Evolutionary conservation across 768 basidiomycete species (phyloP).

Genomic region (Calocera cornea): DNA sequence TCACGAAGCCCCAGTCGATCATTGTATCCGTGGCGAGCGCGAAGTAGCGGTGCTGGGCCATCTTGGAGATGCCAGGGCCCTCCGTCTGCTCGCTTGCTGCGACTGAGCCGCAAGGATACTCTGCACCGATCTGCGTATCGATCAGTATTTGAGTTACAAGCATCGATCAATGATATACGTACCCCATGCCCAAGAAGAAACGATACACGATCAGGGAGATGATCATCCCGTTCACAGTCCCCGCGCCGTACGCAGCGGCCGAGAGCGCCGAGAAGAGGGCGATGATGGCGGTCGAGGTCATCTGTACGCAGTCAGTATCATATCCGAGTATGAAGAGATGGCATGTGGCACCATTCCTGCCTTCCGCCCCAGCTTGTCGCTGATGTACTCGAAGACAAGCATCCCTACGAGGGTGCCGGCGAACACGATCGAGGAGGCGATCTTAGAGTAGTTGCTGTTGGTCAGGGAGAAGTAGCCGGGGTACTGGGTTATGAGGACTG

Average conservation of each 20-base stretch:
- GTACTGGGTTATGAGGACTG: constrained; percentile 54
- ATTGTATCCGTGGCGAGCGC: constrained; percentile 52
- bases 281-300: constrained; percentile 71
- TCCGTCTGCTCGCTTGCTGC: constrained; percentile 85
- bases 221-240: constrained; percentile 51
- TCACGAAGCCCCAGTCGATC: constrained; percentile 18
- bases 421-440: constrained; percentile 58
- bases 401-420: constrained; percentile 82
- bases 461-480: constrained; percentile 30
- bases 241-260: constrained; percentile 68
- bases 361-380: constrained; percentile 36
- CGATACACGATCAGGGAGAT: constrained; percentile 69
- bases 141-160: constrained; percentile 4
- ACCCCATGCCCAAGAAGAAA: constrained; percentile 78
- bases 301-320: constrained; percentile 29
- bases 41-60: constrained; percentile 75
- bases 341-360: background rate
- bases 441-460: constrained; percentile 46
- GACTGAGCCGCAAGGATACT: constrained; percentile 78
- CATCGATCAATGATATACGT: constrained; percentile 8
- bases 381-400: constrained; percentile 38
- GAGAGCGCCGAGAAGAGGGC: constrained; percentile 71
- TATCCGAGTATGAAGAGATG: background rate
- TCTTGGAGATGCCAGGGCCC: constrained; percentile 60
- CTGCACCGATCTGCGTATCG: constrained; percentile 17